Evolutionary conservation across 2,329 filamentous ascomycete genomes (phyloP), one percentile per base, ranked within the genome.

Genomic region (Leptographium radiaticola): DNA sequence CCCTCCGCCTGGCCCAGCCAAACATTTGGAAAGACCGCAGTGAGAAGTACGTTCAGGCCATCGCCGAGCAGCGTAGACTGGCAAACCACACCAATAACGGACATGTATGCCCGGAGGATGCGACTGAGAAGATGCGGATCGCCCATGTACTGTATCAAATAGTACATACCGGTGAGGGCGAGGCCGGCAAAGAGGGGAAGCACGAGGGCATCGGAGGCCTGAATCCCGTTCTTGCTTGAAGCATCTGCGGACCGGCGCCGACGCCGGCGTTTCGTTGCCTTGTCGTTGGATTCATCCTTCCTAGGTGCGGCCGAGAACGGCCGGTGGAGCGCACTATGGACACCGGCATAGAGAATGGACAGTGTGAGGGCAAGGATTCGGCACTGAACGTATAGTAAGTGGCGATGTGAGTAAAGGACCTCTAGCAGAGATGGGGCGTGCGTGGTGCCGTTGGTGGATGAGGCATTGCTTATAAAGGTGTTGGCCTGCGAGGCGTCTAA

Each of bases 141-240:
- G 59, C 91, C 75, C 53, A 96, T 79, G 78, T 85, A 93, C 66
- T 94, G 89, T 64, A 97, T 89, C 56, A 95, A 74, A 62, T 90
- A 84, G 71, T 97, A 97, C 13, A 97, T 74, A 6, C 81, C 81
- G 44, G 67, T 76, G 10, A 97, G 78, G 1, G 84, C 81, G 11
- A 74, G 63, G 2, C 83, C 88, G 7, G 89, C 90, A 53, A 89
- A 73, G 36, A 96, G 61, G 2, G 91, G 93, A 58, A 96, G 87
- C 62, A 94, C 67, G 60, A 97, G 79, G 49, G 89, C 91, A 67
- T 97, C 91, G 0, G 79, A 83, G 1, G 86, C 82, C 10, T 82
- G 76, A 52, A 94, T 69, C 0, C 84, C 84, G 57, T 81, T 77
- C 20, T 49, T 49, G 48, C 36, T 6, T 11, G 20, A 34, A 11